Percentiles rank a stretch among this genome's conserved stretches.
Evolutionary conservation across 768 basidiomycete genomes (phyloP).

Genomic region (Leccinum variicolor): DNA sequence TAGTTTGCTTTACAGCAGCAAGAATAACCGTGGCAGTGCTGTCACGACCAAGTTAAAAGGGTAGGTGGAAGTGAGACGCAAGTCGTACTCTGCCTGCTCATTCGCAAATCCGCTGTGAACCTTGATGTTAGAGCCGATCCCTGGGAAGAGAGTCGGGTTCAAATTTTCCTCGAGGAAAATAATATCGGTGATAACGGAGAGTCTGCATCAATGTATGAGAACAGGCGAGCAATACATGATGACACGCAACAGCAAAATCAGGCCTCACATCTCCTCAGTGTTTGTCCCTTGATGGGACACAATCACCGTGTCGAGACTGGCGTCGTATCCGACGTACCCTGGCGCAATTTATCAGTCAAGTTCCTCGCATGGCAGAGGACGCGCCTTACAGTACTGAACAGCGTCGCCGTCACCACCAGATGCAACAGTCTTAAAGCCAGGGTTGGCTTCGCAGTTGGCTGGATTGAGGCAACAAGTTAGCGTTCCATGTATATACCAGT

Average conservation of each 20-base stretch:
- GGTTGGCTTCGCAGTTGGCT: constrained; percentile 35
- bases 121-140: constrained; percentile 38
- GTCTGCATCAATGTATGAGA: constrained; percentile 23
- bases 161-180: constrained; percentile 35
- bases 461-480: neutral
- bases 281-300: constrained; percentile 38
- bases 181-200: constrained; percentile 37
- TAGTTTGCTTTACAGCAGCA: constrained; percentile 41
- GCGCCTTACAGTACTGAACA: constrained; percentile 40
- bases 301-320: constrained; percentile 34
- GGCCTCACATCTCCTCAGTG: constrained; percentile 25
- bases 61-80: neutral
- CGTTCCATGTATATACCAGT: neutral
- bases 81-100: constrained; percentile 42
- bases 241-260: neutral
- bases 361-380: neutral
- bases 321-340: constrained; percentile 58
- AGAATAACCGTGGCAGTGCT: constrained; percentile 42
- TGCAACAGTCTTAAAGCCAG: constrained; percentile 44
- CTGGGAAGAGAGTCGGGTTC: constrained; percentile 46
- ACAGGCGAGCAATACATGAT: neutral
- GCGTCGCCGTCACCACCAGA: constrained; percentile 44
- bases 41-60: neutral
- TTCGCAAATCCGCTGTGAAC: constrained; percentile 47
- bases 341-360: neutral